Conservation (phyloP, 768 basidiomycete species). For the Phlebiopsis flavidoalba region DNA sequence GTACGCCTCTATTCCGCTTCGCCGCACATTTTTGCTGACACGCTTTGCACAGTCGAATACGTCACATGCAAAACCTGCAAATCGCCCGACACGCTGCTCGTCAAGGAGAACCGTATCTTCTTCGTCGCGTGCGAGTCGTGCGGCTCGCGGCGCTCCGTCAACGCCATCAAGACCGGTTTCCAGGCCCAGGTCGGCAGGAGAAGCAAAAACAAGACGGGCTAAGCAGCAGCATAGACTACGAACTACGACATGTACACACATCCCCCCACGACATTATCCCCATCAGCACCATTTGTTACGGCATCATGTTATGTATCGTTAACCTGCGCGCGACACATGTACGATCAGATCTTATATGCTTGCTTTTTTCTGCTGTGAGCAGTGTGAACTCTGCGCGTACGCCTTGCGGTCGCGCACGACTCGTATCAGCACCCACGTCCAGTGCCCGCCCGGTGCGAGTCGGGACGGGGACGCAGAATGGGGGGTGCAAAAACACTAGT, state of each 20-base stretch:
- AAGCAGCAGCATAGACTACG: background rate
- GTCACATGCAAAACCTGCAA: slow-evolving; percentile 99
- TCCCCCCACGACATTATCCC: background rate
- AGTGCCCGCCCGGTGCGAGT: no score
- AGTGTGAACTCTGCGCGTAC: no score
- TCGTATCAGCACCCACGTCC: no score
- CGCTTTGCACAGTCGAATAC: slow-evolving; percentile 71
- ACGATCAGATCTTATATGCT: background rate
- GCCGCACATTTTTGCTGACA: background rate
- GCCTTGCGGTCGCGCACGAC: no score
- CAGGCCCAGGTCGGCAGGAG: slow-evolving; percentile 92
- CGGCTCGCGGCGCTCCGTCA: slow-evolving; percentile 86
- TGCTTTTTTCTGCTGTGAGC: background rate
- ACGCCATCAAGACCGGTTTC: slow-evolving; percentile 97
- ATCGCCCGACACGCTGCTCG: slow-evolving; percentile 93
- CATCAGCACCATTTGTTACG: background rate
- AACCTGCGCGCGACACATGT: background rate
- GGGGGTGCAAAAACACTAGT: no score
- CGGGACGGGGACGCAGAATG: no score
- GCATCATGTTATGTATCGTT: slow-evolving; percentile 2
- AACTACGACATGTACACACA: background rate
- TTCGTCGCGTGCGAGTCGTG: slow-evolving; percentile 95
- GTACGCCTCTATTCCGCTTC: slow-evolving; percentile 40
- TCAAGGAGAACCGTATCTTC: slow-evolving; percentile 98
- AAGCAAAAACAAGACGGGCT: slow-evolving; percentile 77